Evolutionary conservation across 2,329 filamentous ascomycete genomes (phyloP), one percentile per base, ranked within the genome.

Genomic region (Diaporthe nobilis): DNA sequence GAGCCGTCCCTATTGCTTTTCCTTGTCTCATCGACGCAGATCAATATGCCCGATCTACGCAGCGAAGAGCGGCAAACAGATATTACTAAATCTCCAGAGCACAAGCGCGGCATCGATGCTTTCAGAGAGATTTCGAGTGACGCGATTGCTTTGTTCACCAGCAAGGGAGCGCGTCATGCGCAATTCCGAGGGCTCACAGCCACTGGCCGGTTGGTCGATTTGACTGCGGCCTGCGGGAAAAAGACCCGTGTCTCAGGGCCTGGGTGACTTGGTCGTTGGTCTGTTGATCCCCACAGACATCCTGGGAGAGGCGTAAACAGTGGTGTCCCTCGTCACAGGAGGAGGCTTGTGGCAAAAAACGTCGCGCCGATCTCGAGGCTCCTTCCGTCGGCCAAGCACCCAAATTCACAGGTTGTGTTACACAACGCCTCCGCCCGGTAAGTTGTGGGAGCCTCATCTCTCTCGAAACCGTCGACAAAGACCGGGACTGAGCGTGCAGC

Each of bases 361-460:
- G 65, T 68, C 65, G 65, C 22, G 65, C 65, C 31, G 65, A 55
- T 70, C 49, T 39, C 65, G n/a, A 70, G 47, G 49, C 31, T 28
- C 22, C 47, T 42, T 42, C 49, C 47, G 49, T 31, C 15, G 65
- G 65, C 65, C 47, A 53, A 68, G 31, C 65, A 53, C 65, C 31
- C 22, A 39, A n/a, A 10, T 12, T 8, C 65, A 42, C 49, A 70
- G 13, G 1, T n/a, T 42, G 47, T 17, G 65, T 70, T 42, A 55
- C 65, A 70, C 65, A 42, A 20, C 13, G 20, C 22, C n/a, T 20
- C 13, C 15, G n/a, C 34, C 65, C 10, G 15, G 34, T 2, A 68
- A 37, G 9, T n/a, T 55, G 4, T 22, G 34, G 20, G 65, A 42
- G 49, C 49, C 65, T 55, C 65, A 70, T 70, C 34, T 70, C 65